Evolutionary conservation across 108 stramenopile species (phyloP), one percentile per base, ranked within the genome.

Genomic region (Aurantiochytrium sp.): DNA sequence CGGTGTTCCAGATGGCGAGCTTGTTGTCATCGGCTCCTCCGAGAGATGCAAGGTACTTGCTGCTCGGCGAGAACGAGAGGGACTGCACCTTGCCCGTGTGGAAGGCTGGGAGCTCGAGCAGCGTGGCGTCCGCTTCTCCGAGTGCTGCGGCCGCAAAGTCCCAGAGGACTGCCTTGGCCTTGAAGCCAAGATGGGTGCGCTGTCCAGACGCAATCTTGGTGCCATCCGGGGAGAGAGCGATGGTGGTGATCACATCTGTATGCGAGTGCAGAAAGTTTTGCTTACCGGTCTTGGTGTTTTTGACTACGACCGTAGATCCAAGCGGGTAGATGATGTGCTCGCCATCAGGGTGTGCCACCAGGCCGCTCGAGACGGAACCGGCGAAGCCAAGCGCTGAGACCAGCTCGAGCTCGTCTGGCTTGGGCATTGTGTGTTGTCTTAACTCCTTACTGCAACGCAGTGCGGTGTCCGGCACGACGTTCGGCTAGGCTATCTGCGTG

Each of bases 1-100:
- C 89, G 18, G 95, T 83, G 83, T 96, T 93, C 97, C 97, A 97
- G 44, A 96, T 94, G 21, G 96, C 96, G 53, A 97, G 87, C n/a
- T 95, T 95, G 91, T 97, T 97, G 90, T 97, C 97, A 90, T 97
- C 96, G 59, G 94, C 94, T 16, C 96, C 96, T 35, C 97, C 97
- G 16, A 96, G 87, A 21, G 96, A 93, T 12, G 92, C 92, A 23
- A 97, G 91, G 60, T 88, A 96, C 49, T 91, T 72, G 44, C 91
- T 92, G 91, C 95, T 93, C 53, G 88, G 94, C 88, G 91, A 94
- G 89, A 95, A 95, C 57, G 90, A 91, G 29, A 96, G 72, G 51
- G 92, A 89, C 72, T 96, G 94, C n/a, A 97, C 95, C 44, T 71
- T 89, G 28, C 94, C 95, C 73, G 95, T 90, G 93, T 97, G 96